A percentile compares a stretch with the other conserved stretches of the same genome.
Conservation (phyloP, 2,329 filamentous ascomycete genomes). For the Penicillium sp. region DNA sequence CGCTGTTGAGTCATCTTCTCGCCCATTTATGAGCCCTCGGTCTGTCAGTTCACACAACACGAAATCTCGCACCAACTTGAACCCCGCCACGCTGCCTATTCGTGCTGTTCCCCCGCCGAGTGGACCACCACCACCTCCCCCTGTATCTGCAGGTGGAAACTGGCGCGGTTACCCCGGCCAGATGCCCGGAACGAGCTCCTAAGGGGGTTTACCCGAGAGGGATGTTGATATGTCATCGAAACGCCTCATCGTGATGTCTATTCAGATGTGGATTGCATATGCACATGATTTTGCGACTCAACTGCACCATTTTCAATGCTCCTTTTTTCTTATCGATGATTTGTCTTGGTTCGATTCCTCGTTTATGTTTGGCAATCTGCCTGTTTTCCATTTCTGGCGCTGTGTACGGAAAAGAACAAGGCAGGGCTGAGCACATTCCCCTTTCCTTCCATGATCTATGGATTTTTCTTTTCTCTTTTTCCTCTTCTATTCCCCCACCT, state of each 20-base stretch:
- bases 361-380: not conserved
- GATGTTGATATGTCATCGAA: slow-evolving; percentile 3
- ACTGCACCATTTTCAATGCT: not conserved
- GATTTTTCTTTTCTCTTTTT: not conserved
- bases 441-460: not conserved
- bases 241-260: slow-evolving; percentile 2
- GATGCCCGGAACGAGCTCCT: slow-evolving; percentile 13
- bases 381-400: not conserved
- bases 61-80: slow-evolving; percentile 33
- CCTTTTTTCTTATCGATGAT: not conserved
- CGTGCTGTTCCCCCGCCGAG: slow-evolving; percentile 57
- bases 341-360: not conserved
- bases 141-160: slow-evolving; percentile 27
- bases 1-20: slow-evolving; percentile 36
- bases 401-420: not conserved
- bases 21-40: slow-evolving; percentile 37
- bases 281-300: slow-evolving; percentile 8
- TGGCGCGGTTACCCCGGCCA: slow-evolving; percentile 26
- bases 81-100: slow-evolving; percentile 60
- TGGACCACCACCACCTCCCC: slow-evolving; percentile 58
- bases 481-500: not conserved
- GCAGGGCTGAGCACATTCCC: not conserved
- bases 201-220: not conserved
- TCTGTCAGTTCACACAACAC: slow-evolving; percentile 38
- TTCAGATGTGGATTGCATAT: slow-evolving; percentile 7